Evolutionary conservation across 2,329 filamentous ascomycete species (phyloP).

Genomic region (Boeremia lycopersici): DNA sequence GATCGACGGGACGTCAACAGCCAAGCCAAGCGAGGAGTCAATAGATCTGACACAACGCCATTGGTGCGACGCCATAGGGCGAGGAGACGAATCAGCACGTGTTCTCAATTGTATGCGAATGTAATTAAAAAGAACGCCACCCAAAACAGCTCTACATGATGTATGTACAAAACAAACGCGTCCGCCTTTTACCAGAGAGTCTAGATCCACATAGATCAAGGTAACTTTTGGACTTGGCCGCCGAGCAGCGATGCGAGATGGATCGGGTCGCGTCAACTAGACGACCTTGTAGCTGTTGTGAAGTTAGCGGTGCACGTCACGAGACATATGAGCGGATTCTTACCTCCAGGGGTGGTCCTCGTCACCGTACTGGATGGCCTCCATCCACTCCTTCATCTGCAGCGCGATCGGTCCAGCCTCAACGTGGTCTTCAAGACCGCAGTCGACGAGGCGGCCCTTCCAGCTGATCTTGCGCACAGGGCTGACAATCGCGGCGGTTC

Average conservation of each 20-base stretch:
- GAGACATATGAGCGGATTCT: constrained; percentile 27
- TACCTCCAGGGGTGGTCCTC: constrained; percentile 86
- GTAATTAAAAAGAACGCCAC: constrained; percentile 8
- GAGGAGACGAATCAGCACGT: neutral
- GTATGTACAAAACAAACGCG: constrained; percentile 8
- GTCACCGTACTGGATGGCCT: constrained; percentile 92
- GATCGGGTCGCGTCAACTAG: neutral
- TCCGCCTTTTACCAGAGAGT: constrained; percentile 5
- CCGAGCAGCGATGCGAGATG: neutral
- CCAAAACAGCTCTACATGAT: constrained; percentile 15
- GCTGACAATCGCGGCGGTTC: constrained; percentile 92
- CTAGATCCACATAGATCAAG: constrained; percentile 1
- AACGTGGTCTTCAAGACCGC: constrained; percentile 78
- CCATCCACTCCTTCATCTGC: constrained; percentile 96
- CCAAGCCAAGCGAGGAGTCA: neutral
- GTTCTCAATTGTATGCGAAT: constrained; percentile 4
- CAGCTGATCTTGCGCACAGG: constrained; percentile 90
- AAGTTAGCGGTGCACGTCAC: constrained; percentile 23
- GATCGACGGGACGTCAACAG: constrained; percentile 13
- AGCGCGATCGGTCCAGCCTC: constrained; percentile 87
- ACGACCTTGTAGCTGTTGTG: constrained; percentile 36
- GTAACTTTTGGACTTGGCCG: neutral
- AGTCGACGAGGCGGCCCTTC: constrained; percentile 80
- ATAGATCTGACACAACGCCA: neutral
- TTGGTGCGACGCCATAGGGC: neutral